Base-by-base conservation (phyloP, 305 asterid species). In the Solanum hybrid region DNA sequence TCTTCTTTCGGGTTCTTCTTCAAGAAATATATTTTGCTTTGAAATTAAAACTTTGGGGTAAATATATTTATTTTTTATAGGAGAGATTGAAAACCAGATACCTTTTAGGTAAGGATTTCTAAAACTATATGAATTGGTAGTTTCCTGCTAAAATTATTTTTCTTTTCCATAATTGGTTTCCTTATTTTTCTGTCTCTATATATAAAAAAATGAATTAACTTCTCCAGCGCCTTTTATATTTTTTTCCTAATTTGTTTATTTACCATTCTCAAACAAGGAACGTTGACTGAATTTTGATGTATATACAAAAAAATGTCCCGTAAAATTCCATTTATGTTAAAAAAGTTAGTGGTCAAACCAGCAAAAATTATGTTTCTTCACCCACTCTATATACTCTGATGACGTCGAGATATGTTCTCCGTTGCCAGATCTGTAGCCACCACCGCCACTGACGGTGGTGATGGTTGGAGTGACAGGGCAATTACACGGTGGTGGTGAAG, bases 371-470 rank as follows among this genome's bases (percentile, higher is more conserved):
- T 38, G 14, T 38, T 38, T 40, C 51, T 40, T 40, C 51, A 40
- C 51, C 51, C 51, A 40, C 51, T 11, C 51, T 3, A 38, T 38
- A 38, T 38, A 40, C 51, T 40, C 51, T 40, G 51, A 40, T 40
- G 97, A 92, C 87, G 96, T 76, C 26, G 98, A 94, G 90, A 95
- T 92, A 88, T 76, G 94, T 85, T 92, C 95, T 42, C 85, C 87
- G 22, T 86, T 69, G 38, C 78, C 75, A 9, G 76, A 31, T 75
- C 31, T 40, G 84, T 75, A 7, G 75, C 56, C 87, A 34, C 51
- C 36, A 22, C n/a, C 46, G 82, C 51, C 26, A 22, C 27, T 17
- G 32, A 27, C 64, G 5, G 71, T 20, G 42, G 87, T 8, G 51
- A 4, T 40, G 90, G 81, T 89, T 64, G 86, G 22, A 89, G 90